Base-by-base conservation (phyloP, 352 stramenopile genomes). In the Phytopythium cucurbitacearum region DNA sequence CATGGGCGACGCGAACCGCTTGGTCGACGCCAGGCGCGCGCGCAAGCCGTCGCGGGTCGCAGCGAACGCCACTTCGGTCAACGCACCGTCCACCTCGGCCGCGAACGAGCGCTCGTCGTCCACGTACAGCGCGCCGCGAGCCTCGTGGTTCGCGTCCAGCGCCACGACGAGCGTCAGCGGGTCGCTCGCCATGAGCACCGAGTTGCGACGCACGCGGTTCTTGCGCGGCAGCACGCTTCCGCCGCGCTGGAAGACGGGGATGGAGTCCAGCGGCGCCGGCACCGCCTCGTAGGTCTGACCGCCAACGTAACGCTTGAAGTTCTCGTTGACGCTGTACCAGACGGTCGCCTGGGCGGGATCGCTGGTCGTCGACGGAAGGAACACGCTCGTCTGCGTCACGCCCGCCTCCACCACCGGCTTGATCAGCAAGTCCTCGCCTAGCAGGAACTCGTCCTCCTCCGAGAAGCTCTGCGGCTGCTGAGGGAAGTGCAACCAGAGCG, bases 401-500 rank as follows among this genome's bases (percentile, higher is more conserved):
- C 92, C 91, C 32, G 83, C 66, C 21, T 92, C 75, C 7, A 91
- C 90, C 37, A 99, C 96, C 12, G 97, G 97, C 66, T 98, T 98
- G 15, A 99, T 88, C 8, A 99, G 84, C 48, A 99, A 62, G 53
- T 97, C 92, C 32, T 83, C 66, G 15, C 97, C 97, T 21, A 99
- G 69, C 41, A 99, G 60, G 67, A 96, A 99, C 66, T 98, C 65
- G 71, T 98, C 86, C 57, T 98, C 93, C n/a, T 98, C 66, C 8
- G 59, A 71, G 56, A 95, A 97, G 42, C 76, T 89, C 40, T 70
- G 64, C 35, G 79, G 73, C 44, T 98, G 87, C 35, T 87, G 56
- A 5, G 96, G 92, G 71, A 97, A 99, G 59, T 99, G 76, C 71
- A 98, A 91, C 90, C 95, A 99, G 53, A 99, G 92, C 33, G 96